Evolutionary conservation across 2,329 filamentous ascomycete genomes (phyloP).

Genomic region (Curvularia sp.): DNA sequence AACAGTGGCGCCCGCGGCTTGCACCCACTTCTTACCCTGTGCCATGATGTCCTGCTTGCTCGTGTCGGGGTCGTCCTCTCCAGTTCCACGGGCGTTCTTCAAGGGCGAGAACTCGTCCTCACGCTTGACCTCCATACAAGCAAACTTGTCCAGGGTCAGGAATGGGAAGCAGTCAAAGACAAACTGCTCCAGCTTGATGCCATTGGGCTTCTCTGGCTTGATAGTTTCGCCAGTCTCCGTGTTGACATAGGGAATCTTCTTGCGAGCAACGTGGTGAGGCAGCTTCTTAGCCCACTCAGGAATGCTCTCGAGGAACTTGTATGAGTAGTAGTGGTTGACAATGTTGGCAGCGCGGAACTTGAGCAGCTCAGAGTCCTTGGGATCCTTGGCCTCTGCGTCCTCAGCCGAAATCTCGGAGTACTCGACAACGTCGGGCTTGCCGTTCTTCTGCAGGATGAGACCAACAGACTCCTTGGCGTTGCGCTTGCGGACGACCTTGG

Average conservation of each 20-base stretch:
- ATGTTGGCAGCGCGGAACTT: conserved; percentile 99
- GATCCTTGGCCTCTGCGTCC: conserved; percentile 87
- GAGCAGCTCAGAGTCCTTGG: conserved; percentile 79
- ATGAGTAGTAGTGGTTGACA: conserved; percentile 99
- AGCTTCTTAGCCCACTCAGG: conserved; percentile 84
- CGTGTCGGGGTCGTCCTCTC: conserved; percentile 92
- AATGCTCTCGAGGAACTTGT: conserved; percentile 88
- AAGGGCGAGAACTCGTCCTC: conserved; percentile 98
- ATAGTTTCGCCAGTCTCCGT: conserved; percentile 77
- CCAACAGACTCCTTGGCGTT: conserved; percentile 95
- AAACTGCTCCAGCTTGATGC: conserved; percentile 98
- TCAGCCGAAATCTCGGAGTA: conserved; percentile 94
- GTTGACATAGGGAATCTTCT: conserved; percentile 94
- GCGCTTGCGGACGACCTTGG: conserved; percentile 99
- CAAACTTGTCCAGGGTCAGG: conserved; percentile 85
- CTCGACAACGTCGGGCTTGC: conserved; percentile 95
- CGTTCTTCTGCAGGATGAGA: conserved; percentile 92
- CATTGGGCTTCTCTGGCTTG: conserved; percentile 94
- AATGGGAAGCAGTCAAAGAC: conserved; percentile 98
- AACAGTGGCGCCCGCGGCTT: conserved; percentile 78
- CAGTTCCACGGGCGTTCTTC: conserved; percentile 84
- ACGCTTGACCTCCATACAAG: conserved; percentile 92
- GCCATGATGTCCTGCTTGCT: conserved; percentile 88
- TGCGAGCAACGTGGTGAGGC: conserved; percentile 93
- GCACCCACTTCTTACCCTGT: conserved; percentile 86